Evolutionary conservation across 2,329 filamentous ascomycete species (phyloP).

Genomic region (Nemania diffusa): DNA sequence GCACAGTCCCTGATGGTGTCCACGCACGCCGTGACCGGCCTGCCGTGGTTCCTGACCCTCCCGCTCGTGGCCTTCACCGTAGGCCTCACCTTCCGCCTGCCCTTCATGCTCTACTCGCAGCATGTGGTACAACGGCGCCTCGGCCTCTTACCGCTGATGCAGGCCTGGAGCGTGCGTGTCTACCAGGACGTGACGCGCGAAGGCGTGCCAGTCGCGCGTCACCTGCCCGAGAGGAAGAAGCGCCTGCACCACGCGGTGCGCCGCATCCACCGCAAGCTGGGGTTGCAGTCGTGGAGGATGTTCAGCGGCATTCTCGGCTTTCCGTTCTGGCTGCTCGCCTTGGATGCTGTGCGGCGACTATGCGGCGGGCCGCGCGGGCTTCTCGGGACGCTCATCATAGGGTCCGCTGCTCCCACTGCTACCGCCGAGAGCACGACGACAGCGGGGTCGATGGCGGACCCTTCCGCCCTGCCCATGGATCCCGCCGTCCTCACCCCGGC

Average conservation of each 20-base stretch:
- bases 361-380: constrained; percentile 54
- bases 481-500: constrained; percentile 10
- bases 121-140: constrained; percentile 46
- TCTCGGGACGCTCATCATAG: constrained; percentile 48
- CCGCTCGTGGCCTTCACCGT: constrained; percentile 62
- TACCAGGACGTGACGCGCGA: constrained; percentile 38
- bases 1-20: constrained; percentile 57
- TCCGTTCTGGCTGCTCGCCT: constrained; percentile 61
- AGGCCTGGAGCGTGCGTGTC: constrained; percentile 51
- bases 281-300: constrained; percentile 61
- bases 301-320: constrained; percentile 54
- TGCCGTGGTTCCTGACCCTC: constrained; percentile 66
- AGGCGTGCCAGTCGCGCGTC: constrained; percentile 15
- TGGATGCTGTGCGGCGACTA: constrained; percentile 63
- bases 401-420: not conserved
- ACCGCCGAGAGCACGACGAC: not conserved
- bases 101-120: constrained; percentile 56
- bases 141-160: constrained; percentile 47
- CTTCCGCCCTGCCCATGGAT: constrained; percentile 9
- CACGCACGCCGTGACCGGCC: constrained; percentile 55
- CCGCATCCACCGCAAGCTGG: constrained; percentile 49
- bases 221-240: constrained; percentile 43
- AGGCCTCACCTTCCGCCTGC: constrained; percentile 59
- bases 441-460: not conserved
- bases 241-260: constrained; percentile 41